Percentiles rank a stretch among this genome's conserved stretches.
Conservation (phyloP, 2,329 filamentous ascomycete genomes). For the Pezicula neosporulosa region DNA sequence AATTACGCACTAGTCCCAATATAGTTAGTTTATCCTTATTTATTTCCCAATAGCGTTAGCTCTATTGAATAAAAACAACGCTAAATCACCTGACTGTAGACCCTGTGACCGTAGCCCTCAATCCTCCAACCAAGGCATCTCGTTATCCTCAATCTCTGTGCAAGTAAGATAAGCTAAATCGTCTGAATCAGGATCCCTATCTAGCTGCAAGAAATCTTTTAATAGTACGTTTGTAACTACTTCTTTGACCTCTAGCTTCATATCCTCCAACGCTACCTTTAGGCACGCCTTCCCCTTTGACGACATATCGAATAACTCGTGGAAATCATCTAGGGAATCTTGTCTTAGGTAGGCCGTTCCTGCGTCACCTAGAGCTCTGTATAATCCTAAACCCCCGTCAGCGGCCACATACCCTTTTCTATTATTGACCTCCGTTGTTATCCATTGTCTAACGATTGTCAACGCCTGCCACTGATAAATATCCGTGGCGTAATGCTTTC, state of each 20-base stretch:
- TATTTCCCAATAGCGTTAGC: too few species aligned
- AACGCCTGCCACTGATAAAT: conserved; percentile 26
- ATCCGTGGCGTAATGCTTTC: conserved; percentile 22
- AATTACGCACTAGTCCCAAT: too few species aligned
- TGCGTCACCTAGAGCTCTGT: conserved; percentile 14
- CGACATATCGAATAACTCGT: conserved; percentile 16
- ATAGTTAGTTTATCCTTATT: too few species aligned
- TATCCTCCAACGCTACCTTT: conserved; percentile 2
- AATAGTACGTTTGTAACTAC: conserved; percentile 13
- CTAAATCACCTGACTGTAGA: too few species aligned
- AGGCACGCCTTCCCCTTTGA: conserved; percentile 12
- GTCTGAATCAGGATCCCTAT: neutral
- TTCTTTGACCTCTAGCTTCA: conserved; percentile 14
- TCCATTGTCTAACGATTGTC: conserved; percentile 19
- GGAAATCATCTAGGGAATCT: conserved; percentile 9
- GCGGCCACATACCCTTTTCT: conserved; percentile 12
- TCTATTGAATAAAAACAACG: too few species aligned
- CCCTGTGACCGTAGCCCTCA: neutral
- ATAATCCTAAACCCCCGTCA: conserved; percentile 23
- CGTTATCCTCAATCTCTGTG: conserved; percentile 53
- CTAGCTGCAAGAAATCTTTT: neutral
- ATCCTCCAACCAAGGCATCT: conserved; percentile 52
- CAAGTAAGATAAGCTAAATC: conserved; percentile 52
- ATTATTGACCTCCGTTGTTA: conserved; percentile 9
- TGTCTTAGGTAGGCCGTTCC: conserved; percentile 12